Conservation (phyloP, 2,329 filamentous ascomycete genomes). For the Colletotrichum paranaense region DNA sequence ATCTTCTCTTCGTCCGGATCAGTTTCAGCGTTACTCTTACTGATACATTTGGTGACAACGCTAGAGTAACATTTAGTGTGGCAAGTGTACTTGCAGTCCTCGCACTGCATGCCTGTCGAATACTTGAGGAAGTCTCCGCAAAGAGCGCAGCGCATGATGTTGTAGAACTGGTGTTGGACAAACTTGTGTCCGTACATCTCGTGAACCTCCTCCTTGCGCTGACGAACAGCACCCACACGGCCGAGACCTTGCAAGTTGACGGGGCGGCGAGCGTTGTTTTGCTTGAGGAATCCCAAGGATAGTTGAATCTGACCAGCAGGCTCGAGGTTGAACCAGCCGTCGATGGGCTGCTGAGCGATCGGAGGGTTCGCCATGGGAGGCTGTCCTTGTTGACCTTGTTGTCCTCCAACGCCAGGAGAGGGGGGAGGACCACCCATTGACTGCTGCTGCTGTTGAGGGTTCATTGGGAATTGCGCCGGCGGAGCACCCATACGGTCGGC, state of each 20-base stretch:
- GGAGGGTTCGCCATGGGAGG: slow-evolving; percentile 54
- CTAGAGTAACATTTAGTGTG: slow-evolving; percentile 97
- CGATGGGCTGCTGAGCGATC: slow-evolving; percentile 73
- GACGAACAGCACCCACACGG: slow-evolving; percentile 94
- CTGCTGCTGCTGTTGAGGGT: slow-evolving; percentile 53
- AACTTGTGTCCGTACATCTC: slow-evolving; percentile 99
- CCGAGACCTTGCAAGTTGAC: slow-evolving; percentile 92
- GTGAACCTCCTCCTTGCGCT: slow-evolving; percentile 97
- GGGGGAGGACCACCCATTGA: slow-evolving; percentile 58
- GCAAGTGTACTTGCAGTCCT: slow-evolving; percentile 99
- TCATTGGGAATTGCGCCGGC: slow-evolving; percentile 70
- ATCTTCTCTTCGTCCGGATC: slow-evolving; percentile 99
- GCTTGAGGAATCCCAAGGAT: slow-evolving; percentile 91
- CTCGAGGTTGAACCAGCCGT: slow-evolving; percentile 97
- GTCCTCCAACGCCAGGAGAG: slow-evolving; percentile 49
- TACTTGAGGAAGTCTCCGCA: slow-evolving; percentile 99
- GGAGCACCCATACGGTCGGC: slow-evolving; percentile 89
- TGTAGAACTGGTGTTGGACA: slow-evolving; percentile 98
- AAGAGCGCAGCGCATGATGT: slow-evolving; percentile 99
- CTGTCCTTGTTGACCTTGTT: slow-evolving; percentile 47
- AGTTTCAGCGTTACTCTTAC: slow-evolving; percentile 97
- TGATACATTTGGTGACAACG: slow-evolving; percentile 99
- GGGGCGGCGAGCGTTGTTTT: slow-evolving; percentile 82
- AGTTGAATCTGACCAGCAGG: slow-evolving; percentile 93
- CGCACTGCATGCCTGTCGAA: slow-evolving; percentile 98